A percentile compares a stretch with the other conserved stretches of the same genome.
phyloP scores from a whole-genome alignment of 352 stramenopile species.

The Globisporangium yorkense region DNA sequence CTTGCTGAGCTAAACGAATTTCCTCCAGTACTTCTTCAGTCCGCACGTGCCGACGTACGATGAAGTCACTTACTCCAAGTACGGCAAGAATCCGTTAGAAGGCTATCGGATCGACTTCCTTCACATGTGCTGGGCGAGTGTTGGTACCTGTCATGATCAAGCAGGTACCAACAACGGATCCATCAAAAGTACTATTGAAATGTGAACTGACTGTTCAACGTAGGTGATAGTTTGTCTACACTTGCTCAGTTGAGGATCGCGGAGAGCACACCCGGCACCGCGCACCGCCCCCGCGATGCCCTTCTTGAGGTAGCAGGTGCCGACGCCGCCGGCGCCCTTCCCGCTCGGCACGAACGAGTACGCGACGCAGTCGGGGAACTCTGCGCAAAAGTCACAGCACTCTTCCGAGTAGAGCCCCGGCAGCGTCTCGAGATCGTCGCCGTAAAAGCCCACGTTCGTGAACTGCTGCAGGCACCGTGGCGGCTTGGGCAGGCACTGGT shows the following conservation, averaged over 20 bases:
- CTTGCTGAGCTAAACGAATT: no score
- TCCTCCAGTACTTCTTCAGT: no score
- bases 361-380: conserved; percentile 16
- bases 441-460: conserved; percentile 30
- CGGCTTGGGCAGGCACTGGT: conserved; percentile 34
- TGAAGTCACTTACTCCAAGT: no score
- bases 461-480: conserved; percentile 25
- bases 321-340: conserved; percentile 1
- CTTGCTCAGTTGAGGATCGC: not conserved
- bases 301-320: conserved; percentile 28
- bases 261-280: not conserved
- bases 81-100: no score
- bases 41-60: no score
- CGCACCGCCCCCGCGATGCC: not conserved
- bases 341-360: conserved; percentile 30
- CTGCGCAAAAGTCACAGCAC: conserved; percentile 20
- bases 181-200: no score
- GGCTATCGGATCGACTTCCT: no score
- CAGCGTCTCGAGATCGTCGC: conserved; percentile 26
- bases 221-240: no score
- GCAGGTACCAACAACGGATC: no score
- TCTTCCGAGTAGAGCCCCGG: conserved; percentile 16
- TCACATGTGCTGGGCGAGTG: no score
- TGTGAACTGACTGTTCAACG: no score
- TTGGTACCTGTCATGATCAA: no score